Evolutionary conservation across 139 green algal genomes (phyloP).

Genomic region (Medakamo hakoo): DNA sequence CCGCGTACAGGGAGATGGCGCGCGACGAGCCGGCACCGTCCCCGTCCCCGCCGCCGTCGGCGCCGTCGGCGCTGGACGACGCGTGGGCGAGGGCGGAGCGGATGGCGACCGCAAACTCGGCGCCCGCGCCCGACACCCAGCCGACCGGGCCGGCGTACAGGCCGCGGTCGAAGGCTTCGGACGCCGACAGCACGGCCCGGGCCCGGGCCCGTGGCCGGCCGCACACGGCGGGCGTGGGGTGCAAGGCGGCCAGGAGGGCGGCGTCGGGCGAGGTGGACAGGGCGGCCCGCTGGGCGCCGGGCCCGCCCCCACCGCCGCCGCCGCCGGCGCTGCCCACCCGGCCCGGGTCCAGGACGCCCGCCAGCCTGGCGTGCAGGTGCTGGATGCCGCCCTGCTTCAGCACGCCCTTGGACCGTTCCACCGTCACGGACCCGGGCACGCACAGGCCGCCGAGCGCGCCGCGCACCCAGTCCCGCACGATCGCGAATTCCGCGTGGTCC

Average conservation of each 20-base stretch:
- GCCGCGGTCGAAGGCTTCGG: constrained; percentile 87
- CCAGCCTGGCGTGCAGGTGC: constrained; percentile 86
- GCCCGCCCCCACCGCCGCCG: no score
- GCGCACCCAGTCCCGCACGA: constrained; percentile 69
- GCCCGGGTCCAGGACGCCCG: constrained; percentile 22
- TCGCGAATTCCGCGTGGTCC: constrained; percentile 86
- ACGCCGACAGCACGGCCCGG: constrained; percentile 17
- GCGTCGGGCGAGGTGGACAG: constrained; percentile 8
- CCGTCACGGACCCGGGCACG: constrained; percentile 20
- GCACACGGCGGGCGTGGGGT: constrained; percentile 86
- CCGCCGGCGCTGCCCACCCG: no score
- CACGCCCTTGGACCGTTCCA: constrained; percentile 77
- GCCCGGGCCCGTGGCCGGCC: constrained; percentile 42
- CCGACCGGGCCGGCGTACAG: constrained; percentile 93
- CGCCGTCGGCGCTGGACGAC: no score
- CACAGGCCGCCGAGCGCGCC: constrained; percentile 22
- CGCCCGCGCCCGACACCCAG: constrained; percentile 58
- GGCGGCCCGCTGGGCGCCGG: no score
- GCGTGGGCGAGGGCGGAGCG: constrained; percentile 68
- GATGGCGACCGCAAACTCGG: constrained; percentile 96
- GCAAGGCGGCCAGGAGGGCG: constrained; percentile 47
- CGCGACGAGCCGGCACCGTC: background rate
- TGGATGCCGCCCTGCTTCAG: constrained; percentile 80
- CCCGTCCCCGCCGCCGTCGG: no score
- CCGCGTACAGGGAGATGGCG: constrained; percentile 54